phyloP scores from a whole-genome alignment of 164 flowering plant species.

The Dillenia turbinata region DNA sequence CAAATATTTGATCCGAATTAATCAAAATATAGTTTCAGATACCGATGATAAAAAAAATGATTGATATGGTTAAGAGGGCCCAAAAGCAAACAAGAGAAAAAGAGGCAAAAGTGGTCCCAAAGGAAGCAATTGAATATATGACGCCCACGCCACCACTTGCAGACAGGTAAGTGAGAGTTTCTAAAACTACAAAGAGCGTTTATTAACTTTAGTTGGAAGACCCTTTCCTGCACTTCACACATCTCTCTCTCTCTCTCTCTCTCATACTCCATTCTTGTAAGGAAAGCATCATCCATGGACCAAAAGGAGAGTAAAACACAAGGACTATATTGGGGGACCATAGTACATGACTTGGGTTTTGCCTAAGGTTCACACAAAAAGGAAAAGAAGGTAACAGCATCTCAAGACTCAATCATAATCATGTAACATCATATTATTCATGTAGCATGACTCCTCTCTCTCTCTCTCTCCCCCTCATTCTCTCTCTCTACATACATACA shows the following conservation, averaged over 20 bases:
- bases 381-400: conserved; percentile 3
- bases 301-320: conserved; percentile 4
- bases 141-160: conserved; percentile 28
- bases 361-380: conserved; percentile 10
- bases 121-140: conserved; percentile 21
- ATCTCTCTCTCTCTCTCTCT: conserved; percentile 3
- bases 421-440: neutral
- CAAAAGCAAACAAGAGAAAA: neutral
- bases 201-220: conserved; percentile 21
- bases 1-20: too few species aligned
- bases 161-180: conserved; percentile 20
- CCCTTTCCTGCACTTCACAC: conserved; percentile 2
- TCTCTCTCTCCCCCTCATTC: too few species aligned
- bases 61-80: too few species aligned
- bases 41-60: too few species aligned
- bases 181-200: conserved; percentile 13
- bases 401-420: neutral
- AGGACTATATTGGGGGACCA: conserved; percentile 13
- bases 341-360: conserved; percentile 12
- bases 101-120: conserved; percentile 18
- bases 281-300: conserved; percentile 18
- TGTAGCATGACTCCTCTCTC: too few species aligned
- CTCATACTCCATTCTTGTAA: conserved; percentile 7
- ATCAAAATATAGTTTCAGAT: too few species aligned
- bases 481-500: too few species aligned